These are phyloP conservation scores for Coemansia sp. DNA, from an alignment of 192 early-diverging fungal species.

Conservation along the genomic window DNA sequence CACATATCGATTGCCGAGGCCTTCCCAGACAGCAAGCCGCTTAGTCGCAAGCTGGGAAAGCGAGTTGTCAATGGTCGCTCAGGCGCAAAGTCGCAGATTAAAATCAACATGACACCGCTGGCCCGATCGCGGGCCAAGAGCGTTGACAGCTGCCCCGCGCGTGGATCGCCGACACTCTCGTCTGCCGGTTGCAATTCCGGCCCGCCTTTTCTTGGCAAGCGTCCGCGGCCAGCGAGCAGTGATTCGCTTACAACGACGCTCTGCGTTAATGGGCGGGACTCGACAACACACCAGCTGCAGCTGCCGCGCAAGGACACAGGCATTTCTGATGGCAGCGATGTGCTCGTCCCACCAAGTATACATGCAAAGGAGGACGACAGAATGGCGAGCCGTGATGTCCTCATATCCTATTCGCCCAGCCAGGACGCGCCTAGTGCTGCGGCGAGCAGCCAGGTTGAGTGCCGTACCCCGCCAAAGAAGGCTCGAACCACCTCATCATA, in stretches of 20 bases:
- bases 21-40: slow-evolving; percentile 44
- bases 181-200: background rate
- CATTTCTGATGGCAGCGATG: background rate
- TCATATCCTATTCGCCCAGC: slow-evolving; percentile 13
- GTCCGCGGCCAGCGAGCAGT: background rate
- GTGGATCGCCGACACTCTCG: background rate
- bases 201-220: background rate
- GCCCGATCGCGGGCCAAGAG: slow-evolving; percentile 7
- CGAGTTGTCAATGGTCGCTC: slow-evolving; percentile 6
- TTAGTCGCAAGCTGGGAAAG: slow-evolving; percentile 24
- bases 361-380: background rate
- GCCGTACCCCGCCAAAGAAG: slow-evolving; percentile 44
- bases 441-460: slow-evolving; percentile 13
- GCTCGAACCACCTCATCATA: slow-evolving; percentile 39
- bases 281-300: background rate
- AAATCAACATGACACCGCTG: slow-evolving; percentile 5
- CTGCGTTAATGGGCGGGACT: background rate
- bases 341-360: background rate
- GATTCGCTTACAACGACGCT: background rate
- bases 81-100: slow-evolving; percentile 11
- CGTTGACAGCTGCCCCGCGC: background rate
- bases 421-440: slow-evolving; percentile 4
- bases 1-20: slow-evolving; percentile 31
- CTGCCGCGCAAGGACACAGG: background rate
- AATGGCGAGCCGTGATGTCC: background rate